Base-by-base conservation (phyloP, 352 stramenopile species). In the Globisporangium yorkense region DNA sequence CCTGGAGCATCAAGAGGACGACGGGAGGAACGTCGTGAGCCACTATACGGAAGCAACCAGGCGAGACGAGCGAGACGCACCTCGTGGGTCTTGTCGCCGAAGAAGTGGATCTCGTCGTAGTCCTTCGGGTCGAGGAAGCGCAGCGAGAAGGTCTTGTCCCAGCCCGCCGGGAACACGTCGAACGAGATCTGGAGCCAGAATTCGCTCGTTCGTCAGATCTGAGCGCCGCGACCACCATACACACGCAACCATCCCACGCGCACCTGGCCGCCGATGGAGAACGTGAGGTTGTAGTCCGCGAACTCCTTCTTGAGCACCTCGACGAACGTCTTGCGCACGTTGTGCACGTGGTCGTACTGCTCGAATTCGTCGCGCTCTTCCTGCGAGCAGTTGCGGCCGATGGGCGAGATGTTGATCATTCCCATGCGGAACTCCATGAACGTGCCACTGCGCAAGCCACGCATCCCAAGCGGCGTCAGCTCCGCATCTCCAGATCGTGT, bases 31-130 rank as follows among this genome's bases (percentile, higher is more conserved):
- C 16, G 40, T 15, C 12, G 1, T 16, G 40, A 45, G 40, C 40
- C 40, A 45, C 40, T 6, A 45, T 2, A 46, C 5, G 5, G 41
- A 46, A 40, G 8, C 18, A 50, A 18, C 66, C 50, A 54, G 16
- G 13, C 7, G 31, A 41, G 3, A 27, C 41, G 35, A 52, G 12
- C 15, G 62, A 27, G 54, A 54, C 61, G 56, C 47, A 92, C 83
- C 70, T 97, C 74, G 78, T 98, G 96, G 18, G 96, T 99, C 80
- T 99, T 99, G 87, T 99, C 97, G 52, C 97, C 97, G 71, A 99
- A 99, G 70, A 99, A 99, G 78, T 99, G 97, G 71, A 99, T 97
- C 70, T 99, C 95, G 68, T 99, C 96, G 79, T 98, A 99, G 73
- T 98, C 96, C 54, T 80, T 89, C 13, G 87, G 75, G 55, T 88